Evolutionary conservation across 2,329 filamentous ascomycete genomes (phyloP).

Genomic region (Ophiosphaerella korrae): DNA sequence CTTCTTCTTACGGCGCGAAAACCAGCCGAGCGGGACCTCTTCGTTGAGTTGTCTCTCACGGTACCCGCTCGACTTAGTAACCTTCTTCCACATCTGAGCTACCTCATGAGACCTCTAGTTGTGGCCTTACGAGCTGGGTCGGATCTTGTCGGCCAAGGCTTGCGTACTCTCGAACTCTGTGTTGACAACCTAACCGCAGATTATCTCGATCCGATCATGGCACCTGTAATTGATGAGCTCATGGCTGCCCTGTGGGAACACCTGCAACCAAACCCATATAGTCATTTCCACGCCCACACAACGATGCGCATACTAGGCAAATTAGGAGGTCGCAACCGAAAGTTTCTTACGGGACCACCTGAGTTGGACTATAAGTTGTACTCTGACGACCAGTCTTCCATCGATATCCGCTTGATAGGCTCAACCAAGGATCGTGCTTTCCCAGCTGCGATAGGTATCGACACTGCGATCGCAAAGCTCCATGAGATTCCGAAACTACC

Average conservation of each 20-base stretch:
- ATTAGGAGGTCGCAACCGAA: constrained; percentile 90
- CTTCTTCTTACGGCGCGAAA: constrained; percentile 88
- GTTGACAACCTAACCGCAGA: constrained; percentile 98
- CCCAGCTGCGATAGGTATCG: constrained; percentile 82
- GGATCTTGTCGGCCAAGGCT: constrained; percentile 90
- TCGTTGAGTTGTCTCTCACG: constrained; percentile 94
- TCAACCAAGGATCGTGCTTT: constrained; percentile 89
- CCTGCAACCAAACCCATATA: constrained; percentile 89
- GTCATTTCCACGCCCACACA: constrained; percentile 95
- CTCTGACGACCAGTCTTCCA: constrained; percentile 84
- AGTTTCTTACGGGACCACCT: constrained; percentile 89
- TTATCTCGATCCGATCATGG: constrained; percentile 98
- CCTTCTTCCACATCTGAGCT: constrained; percentile 90
- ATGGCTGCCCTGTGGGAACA: constrained; percentile 99
- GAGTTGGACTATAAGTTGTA: constrained; percentile 83
- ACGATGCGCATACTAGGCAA: constrained; percentile 98
- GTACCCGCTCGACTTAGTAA: constrained; percentile 95
- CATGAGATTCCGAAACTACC: constrained; percentile 74
- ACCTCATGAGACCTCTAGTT: constrained; percentile 96
- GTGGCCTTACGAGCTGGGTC: constrained; percentile 89
- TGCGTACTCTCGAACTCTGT: constrained; percentile 92
- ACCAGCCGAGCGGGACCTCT: constrained; percentile 88
- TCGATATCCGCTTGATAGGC: constrained; percentile 87
- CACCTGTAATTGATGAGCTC: constrained; percentile 95
- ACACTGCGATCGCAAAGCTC: constrained; percentile 85